Conservation (phyloP, 768 basidiomycete genomes). For the Termitomyces sp. region DNA sequence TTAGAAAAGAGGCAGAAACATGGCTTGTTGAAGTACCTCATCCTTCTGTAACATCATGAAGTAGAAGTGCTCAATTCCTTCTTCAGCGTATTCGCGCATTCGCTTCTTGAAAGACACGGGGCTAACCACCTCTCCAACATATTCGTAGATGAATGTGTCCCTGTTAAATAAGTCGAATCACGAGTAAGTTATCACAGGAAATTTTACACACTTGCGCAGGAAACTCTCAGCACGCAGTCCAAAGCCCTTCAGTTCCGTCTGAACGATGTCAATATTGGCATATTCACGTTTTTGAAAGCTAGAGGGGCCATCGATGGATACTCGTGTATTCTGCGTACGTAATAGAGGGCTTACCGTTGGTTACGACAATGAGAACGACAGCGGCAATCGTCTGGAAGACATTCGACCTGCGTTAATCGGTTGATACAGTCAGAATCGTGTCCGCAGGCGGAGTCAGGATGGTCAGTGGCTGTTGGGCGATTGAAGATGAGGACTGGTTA, state of each 20-base stretch:
- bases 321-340: slow-evolving; percentile 6
- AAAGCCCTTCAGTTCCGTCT: slow-evolving; percentile 94
- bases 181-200: not conserved
- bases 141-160: slow-evolving; percentile 93
- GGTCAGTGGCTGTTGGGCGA: slow-evolving; percentile 45
- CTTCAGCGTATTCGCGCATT: slow-evolving; percentile 89
- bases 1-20: not conserved
- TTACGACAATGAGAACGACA: slow-evolving; percentile 82
- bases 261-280: slow-evolving; percentile 81
- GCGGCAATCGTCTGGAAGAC: slow-evolving; percentile 84
- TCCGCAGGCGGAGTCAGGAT: slow-evolving; percentile 71
- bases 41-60: slow-evolving; percentile 99
- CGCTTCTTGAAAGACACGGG: slow-evolving; percentile 84
- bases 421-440: slow-evolving; percentile 93
- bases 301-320: slow-evolving; percentile 7
- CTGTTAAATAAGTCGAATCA: slow-evolving; percentile 32
- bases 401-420: slow-evolving; percentile 94
- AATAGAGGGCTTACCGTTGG: slow-evolving; percentile 63
- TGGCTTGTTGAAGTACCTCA: slow-evolving; percentile 48
- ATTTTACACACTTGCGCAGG: slow-evolving; percentile 51
- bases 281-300: slow-evolving; percentile 90
- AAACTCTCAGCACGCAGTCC: slow-evolving; percentile 77
- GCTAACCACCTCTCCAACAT: slow-evolving; percentile 93
- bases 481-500: slow-evolving; percentile 6
- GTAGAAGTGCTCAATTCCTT: slow-evolving; percentile 95